Conservation (phyloP, 2,329 filamentous ascomycete species). For the Colletotrichum australisinense region DNA sequence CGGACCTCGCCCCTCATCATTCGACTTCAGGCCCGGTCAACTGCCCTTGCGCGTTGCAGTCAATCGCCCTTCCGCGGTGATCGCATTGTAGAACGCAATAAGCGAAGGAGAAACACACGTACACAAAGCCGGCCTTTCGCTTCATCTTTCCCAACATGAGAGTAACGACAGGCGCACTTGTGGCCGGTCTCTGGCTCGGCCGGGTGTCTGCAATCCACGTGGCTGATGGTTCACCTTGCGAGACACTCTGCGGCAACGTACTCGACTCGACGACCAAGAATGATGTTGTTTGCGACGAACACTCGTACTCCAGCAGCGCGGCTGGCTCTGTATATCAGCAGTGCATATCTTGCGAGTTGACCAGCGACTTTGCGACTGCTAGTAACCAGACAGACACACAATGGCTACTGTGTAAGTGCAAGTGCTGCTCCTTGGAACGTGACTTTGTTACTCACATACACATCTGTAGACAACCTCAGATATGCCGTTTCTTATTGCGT, state of each 20-base stretch:
- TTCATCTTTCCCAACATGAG: slow-evolving; percentile 19
- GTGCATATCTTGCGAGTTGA: slow-evolving; percentile 64
- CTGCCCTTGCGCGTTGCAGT: too few relatives aligned
- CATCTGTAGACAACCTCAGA: slow-evolving; percentile 65
- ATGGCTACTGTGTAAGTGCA: slow-evolving; percentile 64
- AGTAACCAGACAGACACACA: slow-evolving; percentile 63
- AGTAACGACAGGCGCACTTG: slow-evolving; percentile 28
- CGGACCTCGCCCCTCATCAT: too few relatives aligned
- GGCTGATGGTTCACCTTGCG: slow-evolving; percentile 60
- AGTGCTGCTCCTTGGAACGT: not conserved
- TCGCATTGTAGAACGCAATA: too few relatives aligned
- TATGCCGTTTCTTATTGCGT: slow-evolving; percentile 67
- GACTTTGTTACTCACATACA: not conserved
- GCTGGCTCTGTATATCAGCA: slow-evolving; percentile 61
- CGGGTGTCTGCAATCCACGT: slow-evolving; percentile 52
- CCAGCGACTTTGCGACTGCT: slow-evolving; percentile 56
- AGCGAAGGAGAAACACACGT: too few relatives aligned
- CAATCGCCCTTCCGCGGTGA: too few relatives aligned
- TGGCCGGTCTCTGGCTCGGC: slow-evolving; percentile 40
- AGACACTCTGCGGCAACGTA: slow-evolving; percentile 64
- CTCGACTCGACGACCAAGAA: slow-evolving; percentile 55
- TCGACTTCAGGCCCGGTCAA: too few relatives aligned
- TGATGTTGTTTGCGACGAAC: slow-evolving; percentile 62
- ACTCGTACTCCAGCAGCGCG: slow-evolving; percentile 48
- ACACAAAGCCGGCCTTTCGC: not conserved